These are phyloP conservation scores for Cryptosporidium meleagridis DNA, from an alignment of 169 alveolate species.

Conservation along the genomic window DNA sequence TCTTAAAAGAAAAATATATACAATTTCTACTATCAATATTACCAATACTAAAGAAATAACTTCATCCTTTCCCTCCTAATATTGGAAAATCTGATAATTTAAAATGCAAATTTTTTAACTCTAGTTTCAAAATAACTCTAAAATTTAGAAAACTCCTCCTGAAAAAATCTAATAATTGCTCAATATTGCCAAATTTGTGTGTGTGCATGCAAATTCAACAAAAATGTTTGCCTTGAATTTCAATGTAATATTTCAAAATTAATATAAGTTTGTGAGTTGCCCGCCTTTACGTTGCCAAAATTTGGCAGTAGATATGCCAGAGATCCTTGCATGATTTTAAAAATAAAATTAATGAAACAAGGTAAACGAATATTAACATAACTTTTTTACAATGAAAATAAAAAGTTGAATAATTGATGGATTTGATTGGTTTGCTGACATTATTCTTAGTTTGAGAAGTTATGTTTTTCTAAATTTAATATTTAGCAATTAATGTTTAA, in stretches of 20 bases:
- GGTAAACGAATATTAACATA: neutral
- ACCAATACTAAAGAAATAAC: too few species aligned
- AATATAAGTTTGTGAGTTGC: neutral
- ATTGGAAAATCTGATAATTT: neutral
- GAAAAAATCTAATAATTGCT: too few species aligned
- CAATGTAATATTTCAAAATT: too few species aligned
- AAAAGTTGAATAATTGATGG: neutral
- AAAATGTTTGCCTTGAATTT: neutral
- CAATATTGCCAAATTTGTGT: neutral
- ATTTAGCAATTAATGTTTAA: neutral
- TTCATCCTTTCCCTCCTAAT: neutral
- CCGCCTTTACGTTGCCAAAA: constrained; percentile 75
- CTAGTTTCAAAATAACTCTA: neutral
- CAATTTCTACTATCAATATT: too few species aligned
- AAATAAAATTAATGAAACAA: neutral
- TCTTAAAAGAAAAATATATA: constrained; percentile 5
- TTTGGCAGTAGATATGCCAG: constrained; percentile 61
- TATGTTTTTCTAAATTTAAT: neutral
- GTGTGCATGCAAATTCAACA: neutral
- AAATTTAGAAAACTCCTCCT: neutral
- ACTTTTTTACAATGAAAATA: neutral
- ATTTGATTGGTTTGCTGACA: neutral
- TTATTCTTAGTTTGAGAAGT: neutral
- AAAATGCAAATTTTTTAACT: too few species aligned
- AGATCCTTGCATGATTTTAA: constrained; percentile 10